Conservation (phyloP, 2,329 filamentous ascomycete genomes). For the Nothophoma quercina region DNA sequence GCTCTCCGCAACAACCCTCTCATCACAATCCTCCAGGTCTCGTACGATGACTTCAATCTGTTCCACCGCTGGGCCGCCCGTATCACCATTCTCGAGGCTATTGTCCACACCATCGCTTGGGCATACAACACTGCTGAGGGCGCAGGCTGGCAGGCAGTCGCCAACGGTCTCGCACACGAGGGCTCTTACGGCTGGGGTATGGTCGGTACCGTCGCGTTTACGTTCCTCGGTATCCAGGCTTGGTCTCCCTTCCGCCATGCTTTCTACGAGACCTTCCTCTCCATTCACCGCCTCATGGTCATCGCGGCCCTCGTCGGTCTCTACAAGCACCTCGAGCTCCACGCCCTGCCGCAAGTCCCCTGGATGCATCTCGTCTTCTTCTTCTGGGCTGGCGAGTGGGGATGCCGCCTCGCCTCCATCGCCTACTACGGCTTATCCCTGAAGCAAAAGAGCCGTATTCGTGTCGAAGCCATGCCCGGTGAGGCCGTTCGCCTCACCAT, state of each 20-base stretch:
- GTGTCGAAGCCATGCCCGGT: slow-evolving; percentile 65
- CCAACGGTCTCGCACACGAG: slow-evolving; percentile 62
- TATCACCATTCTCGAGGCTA: slow-evolving; percentile 72
- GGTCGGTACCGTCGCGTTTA: slow-evolving; percentile 66
- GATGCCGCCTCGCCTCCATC: slow-evolving; percentile 58
- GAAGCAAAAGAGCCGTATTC: slow-evolving; percentile 59
- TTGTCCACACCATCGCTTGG: slow-evolving; percentile 78
- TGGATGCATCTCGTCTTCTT: slow-evolving; percentile 77
- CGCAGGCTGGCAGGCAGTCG: slow-evolving; percentile 67
- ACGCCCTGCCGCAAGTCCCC: slow-evolving; percentile 71
- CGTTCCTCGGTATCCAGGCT: slow-evolving; percentile 72
- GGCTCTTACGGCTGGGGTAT: slow-evolving; percentile 72
- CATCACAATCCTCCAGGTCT: slow-evolving; percentile 81
- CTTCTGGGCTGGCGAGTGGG: slow-evolving; percentile 77
- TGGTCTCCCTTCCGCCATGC: slow-evolving; percentile 86
- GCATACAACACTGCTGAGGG: slow-evolving; percentile 68
- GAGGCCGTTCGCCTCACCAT: slow-evolving; percentile 69
- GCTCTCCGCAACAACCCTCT: slow-evolving; percentile 93
- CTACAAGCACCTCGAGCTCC: slow-evolving; percentile 78
- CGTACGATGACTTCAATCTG: slow-evolving; percentile 96
- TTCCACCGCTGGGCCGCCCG: slow-evolving; percentile 85
- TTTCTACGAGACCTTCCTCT: slow-evolving; percentile 97
- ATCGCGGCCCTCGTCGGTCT: slow-evolving; percentile 72
- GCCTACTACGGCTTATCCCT: slow-evolving; percentile 62
- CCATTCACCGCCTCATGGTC: slow-evolving; percentile 80